These are phyloP conservation scores for Knufia petricola DNA, from an alignment of 2,329 filamentous ascomycete genomes.

Conservation along the genomic window DNA sequence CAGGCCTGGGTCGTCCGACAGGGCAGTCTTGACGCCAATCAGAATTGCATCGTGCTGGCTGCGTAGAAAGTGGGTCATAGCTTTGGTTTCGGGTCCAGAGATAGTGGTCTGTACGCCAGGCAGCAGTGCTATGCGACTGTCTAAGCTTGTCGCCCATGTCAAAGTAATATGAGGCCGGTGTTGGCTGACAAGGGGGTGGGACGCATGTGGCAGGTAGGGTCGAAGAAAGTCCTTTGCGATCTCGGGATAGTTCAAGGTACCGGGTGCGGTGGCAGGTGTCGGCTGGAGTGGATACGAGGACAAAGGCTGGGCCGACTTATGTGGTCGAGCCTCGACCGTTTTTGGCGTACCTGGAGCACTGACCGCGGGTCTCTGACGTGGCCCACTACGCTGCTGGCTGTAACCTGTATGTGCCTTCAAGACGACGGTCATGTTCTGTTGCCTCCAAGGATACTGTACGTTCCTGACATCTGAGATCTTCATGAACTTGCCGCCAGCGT, in stretches of 20 bases:
- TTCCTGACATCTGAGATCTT: conserved; percentile 41
- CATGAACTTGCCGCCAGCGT: conserved; percentile 37
- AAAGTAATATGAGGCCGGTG: conserved; percentile 57
- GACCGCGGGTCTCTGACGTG: background rate
- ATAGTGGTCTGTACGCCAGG: conserved; percentile 74
- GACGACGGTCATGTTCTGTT: conserved; percentile 35
- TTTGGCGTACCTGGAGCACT: conserved; percentile 1
- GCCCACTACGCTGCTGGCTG: conserved; percentile 13
- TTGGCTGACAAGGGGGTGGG: conserved; percentile 23
- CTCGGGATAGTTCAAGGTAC: conserved; percentile 37
- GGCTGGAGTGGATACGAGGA: background rate
- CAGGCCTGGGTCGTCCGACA: conserved; percentile 74
- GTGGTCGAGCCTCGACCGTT: conserved; percentile 2
- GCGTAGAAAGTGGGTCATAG: conserved; percentile 88
- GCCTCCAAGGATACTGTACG: conserved; percentile 39
- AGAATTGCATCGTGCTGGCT: conserved; percentile 74
- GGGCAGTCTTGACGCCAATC: conserved; percentile 72
- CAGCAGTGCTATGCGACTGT: conserved; percentile 64
- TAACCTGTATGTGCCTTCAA: conserved; percentile 37
- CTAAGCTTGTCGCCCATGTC: conserved; percentile 85
- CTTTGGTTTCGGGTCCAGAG: conserved; percentile 73
- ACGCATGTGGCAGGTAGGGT: conserved; percentile 40
- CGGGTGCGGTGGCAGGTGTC: conserved; percentile 21
- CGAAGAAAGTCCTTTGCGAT: conserved; percentile 39
- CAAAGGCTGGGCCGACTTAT: conserved; percentile 9